Conservation (phyloP, 2,329 filamentous ascomycete genomes). For the Aspergillus pseudoglaucus region DNA sequence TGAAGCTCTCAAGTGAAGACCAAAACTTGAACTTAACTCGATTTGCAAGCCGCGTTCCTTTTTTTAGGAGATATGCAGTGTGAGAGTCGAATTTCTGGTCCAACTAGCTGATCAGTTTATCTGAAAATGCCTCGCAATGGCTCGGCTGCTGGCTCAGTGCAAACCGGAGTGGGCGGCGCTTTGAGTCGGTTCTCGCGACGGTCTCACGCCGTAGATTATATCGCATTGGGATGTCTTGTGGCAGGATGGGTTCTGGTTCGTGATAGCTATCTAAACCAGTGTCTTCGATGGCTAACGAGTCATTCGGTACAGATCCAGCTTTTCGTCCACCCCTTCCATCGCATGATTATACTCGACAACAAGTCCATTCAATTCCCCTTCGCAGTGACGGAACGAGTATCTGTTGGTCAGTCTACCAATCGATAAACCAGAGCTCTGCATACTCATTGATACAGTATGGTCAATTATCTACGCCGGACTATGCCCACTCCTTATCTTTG, state of each 20-base stretch:
- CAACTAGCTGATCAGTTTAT: not conserved
- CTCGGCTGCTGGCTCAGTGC: conserved; percentile 17
- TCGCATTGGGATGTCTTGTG: conserved; percentile 67
- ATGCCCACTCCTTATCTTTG: conserved; percentile 61
- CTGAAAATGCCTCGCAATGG: conserved; percentile 23
- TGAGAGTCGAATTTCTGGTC: not conserved
- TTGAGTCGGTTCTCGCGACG: conserved; percentile 53
- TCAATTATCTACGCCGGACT: conserved; percentile 74
- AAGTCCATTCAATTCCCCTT: conserved; percentile 79
- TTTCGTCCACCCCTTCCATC: conserved; percentile 78
- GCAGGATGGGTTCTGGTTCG: conserved; percentile 48
- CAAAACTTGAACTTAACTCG: not conserved
- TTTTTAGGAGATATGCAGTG: not conserved
- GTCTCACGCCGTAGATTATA: conserved; percentile 83
- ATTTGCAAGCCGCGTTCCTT: not conserved
- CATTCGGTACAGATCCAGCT: conserved; percentile 50
- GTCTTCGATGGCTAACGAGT: conserved; percentile 1
- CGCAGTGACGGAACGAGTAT: conserved; percentile 74
- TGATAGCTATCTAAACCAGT: conserved; percentile 2
- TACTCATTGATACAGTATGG: conserved; percentile 39
- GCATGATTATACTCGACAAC: conserved; percentile 87
- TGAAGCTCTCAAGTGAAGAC: not conserved
- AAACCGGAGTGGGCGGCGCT: conserved; percentile 40
- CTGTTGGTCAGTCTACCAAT: conserved; percentile 53
- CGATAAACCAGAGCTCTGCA: not conserved